Conservation (phyloP, 208 protist species). For the Plasmodiophora brassicae region DNA sequence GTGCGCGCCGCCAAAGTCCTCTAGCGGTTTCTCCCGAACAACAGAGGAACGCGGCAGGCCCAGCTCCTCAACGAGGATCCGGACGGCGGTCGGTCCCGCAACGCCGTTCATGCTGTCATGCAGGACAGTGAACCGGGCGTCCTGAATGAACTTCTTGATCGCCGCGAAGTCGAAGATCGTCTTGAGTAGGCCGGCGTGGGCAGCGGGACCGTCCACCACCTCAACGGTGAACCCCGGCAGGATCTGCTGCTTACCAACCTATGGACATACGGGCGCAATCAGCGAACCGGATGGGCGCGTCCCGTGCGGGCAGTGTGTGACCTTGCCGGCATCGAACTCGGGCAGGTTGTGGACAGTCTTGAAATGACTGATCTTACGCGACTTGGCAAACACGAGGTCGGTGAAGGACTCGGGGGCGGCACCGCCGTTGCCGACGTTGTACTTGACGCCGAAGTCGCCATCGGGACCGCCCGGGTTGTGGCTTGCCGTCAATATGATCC, state of each 20-base stretch:
- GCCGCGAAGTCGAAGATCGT: conserved; percentile 84
- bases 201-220: conserved; percentile 52
- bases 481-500: conserved; percentile 91
- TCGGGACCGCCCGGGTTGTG: conserved; percentile 94
- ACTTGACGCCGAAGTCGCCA: conserved; percentile 97
- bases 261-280: no score
- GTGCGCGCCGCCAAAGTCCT: conserved; percentile 70
- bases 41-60: conserved; percentile 55
- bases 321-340: neutral
- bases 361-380: neutral
- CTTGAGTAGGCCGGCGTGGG: conserved; percentile 80
- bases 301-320: neutral
- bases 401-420: conserved; percentile 88
- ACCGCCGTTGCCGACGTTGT: conserved; percentile 91
- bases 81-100: conserved; percentile 81
- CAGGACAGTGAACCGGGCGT: neutral
- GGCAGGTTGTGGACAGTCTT: neutral
- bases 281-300: no score
- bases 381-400: conserved; percentile 43
- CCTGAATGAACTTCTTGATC: conserved; percentile 55
- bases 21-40: neutral
- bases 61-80: conserved; percentile 81
- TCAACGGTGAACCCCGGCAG: neutral
- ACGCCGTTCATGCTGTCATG: conserved; percentile 53
- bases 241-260: no score